Evolutionary conservation across 306 rosid genomes (phyloP), one percentile per base, ranked within the genome.

Genomic region (Albizia julibrissin): DNA sequence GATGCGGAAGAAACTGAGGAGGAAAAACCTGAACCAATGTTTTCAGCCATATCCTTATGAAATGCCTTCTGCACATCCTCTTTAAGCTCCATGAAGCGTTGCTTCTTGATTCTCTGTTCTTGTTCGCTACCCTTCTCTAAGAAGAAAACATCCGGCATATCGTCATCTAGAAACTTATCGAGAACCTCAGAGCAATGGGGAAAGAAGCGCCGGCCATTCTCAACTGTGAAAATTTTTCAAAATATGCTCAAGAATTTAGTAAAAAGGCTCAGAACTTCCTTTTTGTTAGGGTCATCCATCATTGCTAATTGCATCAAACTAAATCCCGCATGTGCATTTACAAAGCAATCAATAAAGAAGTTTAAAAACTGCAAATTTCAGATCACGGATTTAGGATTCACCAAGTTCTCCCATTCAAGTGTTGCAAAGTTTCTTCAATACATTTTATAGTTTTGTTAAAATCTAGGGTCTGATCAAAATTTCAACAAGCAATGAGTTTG

Each of bases 121-220:
- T 91, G 94, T 14, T 80, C 85, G 6, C 88, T 68, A 40, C 97
- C 99, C 75, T 89, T 90, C 10, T 93, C 95, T 3, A 96, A 91
- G 86, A 86, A 87, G 76, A 89, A 90, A 50, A 76, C 76, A 74
- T 96, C 98, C 0, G 90, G 91, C 91, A 91, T 89, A 33, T 92
- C 94, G 1, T 92, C 92, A 0, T 91, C 94, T 16, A 96, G 86
- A 83, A 91, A 91, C 77, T 84, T 91, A 69, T 96, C 98, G 26
- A 96, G 90, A 86, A 92, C 94, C 74, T 92, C 97, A 18, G 99
- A 96, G 86, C 99, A 96, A 86, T 89, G 89, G 27, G 99, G 98
- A 83, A 96, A 96, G 89, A 71, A 96, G 16, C 91, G 97, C 69
- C 94, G 88, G 5, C 99, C 99, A 56, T 80, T 89, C 80, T 90